A percentile compares a stretch with the other conserved stretches of the same genome.
These are phyloP conservation scores for Termitomyces sp. DNA, from an alignment of 768 basidiomycete genomes.

Conservation along the genomic window DNA sequence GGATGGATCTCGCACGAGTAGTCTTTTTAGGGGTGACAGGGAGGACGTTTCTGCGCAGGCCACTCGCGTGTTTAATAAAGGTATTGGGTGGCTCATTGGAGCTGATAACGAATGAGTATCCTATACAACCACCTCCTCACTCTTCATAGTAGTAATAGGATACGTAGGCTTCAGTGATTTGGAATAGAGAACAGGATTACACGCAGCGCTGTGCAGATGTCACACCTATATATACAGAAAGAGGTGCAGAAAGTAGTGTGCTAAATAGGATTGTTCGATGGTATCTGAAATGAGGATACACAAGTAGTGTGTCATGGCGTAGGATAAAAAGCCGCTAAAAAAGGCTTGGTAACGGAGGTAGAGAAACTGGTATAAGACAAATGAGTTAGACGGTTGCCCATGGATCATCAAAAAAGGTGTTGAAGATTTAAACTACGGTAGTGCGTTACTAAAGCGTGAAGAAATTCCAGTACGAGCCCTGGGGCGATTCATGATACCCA, in stretches of 20 bases:
- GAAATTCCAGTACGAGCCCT: constrained; percentile 62
- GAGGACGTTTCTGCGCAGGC: constrained; percentile 73
- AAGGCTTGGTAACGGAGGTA: constrained; percentile 9
- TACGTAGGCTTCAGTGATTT: not conserved
- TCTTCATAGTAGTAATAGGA: not conserved
- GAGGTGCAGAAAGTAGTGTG: constrained; percentile 7
- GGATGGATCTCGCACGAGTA: constrained; percentile 38
- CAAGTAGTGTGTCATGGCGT: not conserved
- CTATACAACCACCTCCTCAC: not conserved
- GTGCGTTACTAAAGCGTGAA: constrained; percentile 54
- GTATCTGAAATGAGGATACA: not conserved
- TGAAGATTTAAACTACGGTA: constrained; percentile 20
- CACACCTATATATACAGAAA: constrained; percentile 1
- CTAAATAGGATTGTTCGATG: constrained; percentile 1
- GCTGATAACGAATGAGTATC: constrained; percentile 50
- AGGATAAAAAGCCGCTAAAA: not conserved
- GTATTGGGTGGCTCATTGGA: constrained; percentile 95
- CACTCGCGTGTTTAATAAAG: constrained; percentile 74
- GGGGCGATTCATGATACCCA: constrained; percentile 54
- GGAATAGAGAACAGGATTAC: not conserved
- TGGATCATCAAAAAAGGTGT: not conserved
- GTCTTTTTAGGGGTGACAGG: constrained; percentile 36
- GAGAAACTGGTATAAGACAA: constrained; percentile 11
- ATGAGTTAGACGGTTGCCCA: constrained; percentile 10
- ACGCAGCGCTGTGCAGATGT: not conserved